Evolutionary conservation across 805 yeast genomes (phyloP).

Genomic region (Candida tibetensis): DNA sequence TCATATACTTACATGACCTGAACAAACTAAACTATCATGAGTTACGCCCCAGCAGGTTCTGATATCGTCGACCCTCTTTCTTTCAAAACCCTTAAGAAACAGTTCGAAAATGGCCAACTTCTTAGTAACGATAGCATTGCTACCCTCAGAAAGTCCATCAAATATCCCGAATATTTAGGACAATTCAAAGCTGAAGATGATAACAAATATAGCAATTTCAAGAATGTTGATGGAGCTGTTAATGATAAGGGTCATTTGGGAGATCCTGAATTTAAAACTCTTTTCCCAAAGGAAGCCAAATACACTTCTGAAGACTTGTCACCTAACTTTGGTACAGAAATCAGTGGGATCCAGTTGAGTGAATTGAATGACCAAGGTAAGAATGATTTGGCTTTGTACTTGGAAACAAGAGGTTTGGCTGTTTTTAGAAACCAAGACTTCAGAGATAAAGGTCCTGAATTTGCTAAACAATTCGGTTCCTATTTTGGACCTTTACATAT

Average conservation of each 20-base stretch:
- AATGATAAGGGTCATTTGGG: slow-evolving; percentile 28
- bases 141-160: slow-evolving; percentile 13
- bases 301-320: slow-evolving; percentile 17
- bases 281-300: slow-evolving; percentile 17
- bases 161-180: slow-evolving; percentile 22
- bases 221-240: slow-evolving; percentile 19
- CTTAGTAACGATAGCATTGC: slow-evolving; percentile 8
- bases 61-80: background rate
- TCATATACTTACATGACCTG: too few species aligned
- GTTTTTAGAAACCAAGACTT: slow-evolving; percentile 26
- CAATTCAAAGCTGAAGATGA: slow-evolving; percentile 17
- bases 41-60: slow-evolving; percentile 11
- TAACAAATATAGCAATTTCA: slow-evolving; percentile 17
- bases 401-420: slow-evolving; percentile 26
- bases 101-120: slow-evolving; percentile 2
- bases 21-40: too few species aligned
- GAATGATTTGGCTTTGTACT: slow-evolving; percentile 24
- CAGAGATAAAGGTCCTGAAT: slow-evolving; percentile 23
- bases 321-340: slow-evolving; percentile 27
- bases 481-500: slow-evolving; percentile 28
- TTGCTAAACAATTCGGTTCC: slow-evolving; percentile 19
- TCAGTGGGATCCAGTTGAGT: slow-evolving; percentile 24
- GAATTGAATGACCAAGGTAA: slow-evolving; percentile 24
- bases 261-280: slow-evolving; percentile 17
- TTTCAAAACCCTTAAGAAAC: slow-evolving; percentile 2